These are phyloP conservation scores for Cyclostephanos tholiformis DNA, from an alignment of 108 stramenopile genomes.

Conservation along the genomic window DNA sequence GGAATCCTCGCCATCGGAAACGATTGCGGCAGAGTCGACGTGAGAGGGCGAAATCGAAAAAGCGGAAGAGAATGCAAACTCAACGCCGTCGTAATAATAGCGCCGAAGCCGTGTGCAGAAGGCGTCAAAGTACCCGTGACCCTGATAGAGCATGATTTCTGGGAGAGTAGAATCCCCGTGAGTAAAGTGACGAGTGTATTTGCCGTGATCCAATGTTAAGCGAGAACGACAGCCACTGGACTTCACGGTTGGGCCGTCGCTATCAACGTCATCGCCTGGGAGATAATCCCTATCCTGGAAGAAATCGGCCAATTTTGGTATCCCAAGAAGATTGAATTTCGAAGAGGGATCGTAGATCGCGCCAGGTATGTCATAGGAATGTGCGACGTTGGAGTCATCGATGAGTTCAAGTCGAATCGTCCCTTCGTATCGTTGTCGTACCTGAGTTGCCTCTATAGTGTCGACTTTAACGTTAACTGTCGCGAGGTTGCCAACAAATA, in stretches of 20 bases:
- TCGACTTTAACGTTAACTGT: not conserved
- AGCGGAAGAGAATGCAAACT: conserved; percentile 3
- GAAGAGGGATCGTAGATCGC: not conserved
- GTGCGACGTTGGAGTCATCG: not conserved
- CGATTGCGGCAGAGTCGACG: not conserved
- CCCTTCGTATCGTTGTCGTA: not conserved
- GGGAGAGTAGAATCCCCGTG: not conserved
- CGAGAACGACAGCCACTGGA: not conserved
- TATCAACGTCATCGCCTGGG: not conserved
- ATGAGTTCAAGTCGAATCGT: not conserved
- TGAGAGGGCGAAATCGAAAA: not conserved
- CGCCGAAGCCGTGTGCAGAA: conserved; percentile 1
- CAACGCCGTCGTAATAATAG: not conserved
- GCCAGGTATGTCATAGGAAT: conserved; percentile 2
- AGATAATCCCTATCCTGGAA: not conserved
- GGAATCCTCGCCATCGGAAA: not conserved
- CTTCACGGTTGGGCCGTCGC: not conserved
- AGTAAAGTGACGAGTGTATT: not conserved
- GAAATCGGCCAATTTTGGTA: not conserved
- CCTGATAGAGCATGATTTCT: not conserved
- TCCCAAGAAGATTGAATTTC: not conserved
- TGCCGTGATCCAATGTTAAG: not conserved
- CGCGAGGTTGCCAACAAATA: not conserved
- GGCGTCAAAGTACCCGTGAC: not conserved
- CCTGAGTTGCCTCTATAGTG: not conserved